A percentile compares a stretch with the other conserved stretches of the same genome.
These are phyloP conservation scores for Zygnema circumcarinatum DNA, from an alignment of 139 green algal genomes.

Conservation along the genomic window DNA sequence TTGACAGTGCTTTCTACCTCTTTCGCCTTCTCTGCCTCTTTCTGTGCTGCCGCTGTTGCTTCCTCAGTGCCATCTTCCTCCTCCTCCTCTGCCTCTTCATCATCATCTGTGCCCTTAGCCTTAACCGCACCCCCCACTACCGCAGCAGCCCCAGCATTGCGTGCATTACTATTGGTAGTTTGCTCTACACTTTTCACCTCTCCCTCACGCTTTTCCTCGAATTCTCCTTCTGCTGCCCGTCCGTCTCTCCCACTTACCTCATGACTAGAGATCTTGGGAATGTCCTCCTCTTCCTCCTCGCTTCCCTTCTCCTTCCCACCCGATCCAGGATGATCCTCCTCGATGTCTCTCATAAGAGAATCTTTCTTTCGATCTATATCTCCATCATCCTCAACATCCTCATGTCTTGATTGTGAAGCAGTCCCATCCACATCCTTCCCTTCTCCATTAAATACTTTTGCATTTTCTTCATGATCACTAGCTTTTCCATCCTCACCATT, in stretches of 20 bases:
- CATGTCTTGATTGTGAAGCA: not conserved
- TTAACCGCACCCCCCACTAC: not conserved
- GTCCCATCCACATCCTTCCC: not conserved
- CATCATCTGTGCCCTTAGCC: not conserved
- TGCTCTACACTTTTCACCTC: not conserved
- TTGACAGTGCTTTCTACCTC: not conserved
- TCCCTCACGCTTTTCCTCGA: not conserved
- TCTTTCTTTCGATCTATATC: not conserved
- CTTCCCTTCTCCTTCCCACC: not conserved
- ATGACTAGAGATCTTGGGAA: not conserved
- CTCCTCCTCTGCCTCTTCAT: too few species aligned
- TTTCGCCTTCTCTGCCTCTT: slow-evolving; percentile 1
- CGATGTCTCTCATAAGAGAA: too few species aligned
- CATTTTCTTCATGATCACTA: too few species aligned
- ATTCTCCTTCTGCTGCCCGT: not conserved
- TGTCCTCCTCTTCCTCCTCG: not conserved
- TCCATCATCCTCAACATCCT: not conserved
- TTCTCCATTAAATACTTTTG: not conserved
- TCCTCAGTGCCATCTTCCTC: too few species aligned
- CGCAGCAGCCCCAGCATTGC: not conserved
- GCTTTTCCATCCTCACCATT: too few species aligned
- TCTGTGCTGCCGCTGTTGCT: not conserved
- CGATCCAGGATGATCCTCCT: too few species aligned
- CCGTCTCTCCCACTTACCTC: too few species aligned
- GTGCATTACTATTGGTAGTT: not conserved